Evolutionary conservation across 768 basidiomycete species (phyloP), one percentile per base, ranked within the genome.

Genomic region (Amanita muscaria): DNA sequence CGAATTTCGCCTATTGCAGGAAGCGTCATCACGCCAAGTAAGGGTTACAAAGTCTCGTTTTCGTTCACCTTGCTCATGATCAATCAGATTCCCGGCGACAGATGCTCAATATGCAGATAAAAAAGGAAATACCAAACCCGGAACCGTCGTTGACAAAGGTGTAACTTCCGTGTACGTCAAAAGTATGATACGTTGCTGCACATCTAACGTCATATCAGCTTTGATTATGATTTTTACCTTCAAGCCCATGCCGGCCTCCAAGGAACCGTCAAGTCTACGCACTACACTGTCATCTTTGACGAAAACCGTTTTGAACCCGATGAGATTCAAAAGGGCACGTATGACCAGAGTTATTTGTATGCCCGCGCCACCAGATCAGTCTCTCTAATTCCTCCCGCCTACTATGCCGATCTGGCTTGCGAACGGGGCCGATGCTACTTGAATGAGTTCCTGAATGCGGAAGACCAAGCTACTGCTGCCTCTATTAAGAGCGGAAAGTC

Each of bases 281-380:
- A 88, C 53, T 90, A 89, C 61, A 77, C 74, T 1, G 77, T 88
- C 19, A 70, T 88, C 3, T 84, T 88, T 57, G 88, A 90, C 59
- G 87, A 91, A 62, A 80, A 76, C 55, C 56, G 47, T 3, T 65
- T 88, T n/a, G 63, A 63, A 1, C 80, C 86, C 1, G 80, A 92
- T 57, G 75, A 76, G 12, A 64, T 89, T 9, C 88, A 91, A 56
- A 69, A 79, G 48, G 81, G 86, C 1, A 78, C 83, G 0, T 74
- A 89, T 55, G 67, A 77, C 43, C 61, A 70, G 11, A 79, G 78
- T 52, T 89, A 88, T 55, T 66, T 86, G 11, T 92, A 86, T 52
- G 87, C 83, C 1, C 75, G 88, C 3, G 87, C 88, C 1, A 92
- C 87, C 3, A 83, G 85, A 53, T 82, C 87, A 0, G 89, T 92